These are phyloP conservation scores for Hemisphaericaspora subhashii DNA, from an alignment of 1,139 yeast genomes.

Conservation along the genomic window DNA sequence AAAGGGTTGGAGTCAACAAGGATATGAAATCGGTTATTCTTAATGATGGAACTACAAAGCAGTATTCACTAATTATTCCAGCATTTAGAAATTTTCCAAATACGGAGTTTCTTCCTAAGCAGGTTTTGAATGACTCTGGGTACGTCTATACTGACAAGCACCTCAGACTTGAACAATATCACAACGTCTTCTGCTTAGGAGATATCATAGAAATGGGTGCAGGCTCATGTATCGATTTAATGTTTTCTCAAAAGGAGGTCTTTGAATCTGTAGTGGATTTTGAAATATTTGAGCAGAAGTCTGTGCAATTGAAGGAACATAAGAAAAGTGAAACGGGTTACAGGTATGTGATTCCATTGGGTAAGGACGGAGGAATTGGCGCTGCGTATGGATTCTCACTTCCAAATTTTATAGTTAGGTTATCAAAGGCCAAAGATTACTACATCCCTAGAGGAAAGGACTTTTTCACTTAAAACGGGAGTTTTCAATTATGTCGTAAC, in stretches of 20 bases:
- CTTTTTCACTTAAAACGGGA: constrained; percentile 10
- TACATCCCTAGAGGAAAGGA: constrained; percentile 18
- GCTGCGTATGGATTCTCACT: constrained; percentile 25
- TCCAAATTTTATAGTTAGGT: constrained; percentile 31
- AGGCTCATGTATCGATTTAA: constrained; percentile 26
- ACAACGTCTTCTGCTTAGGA: constrained; percentile 33
- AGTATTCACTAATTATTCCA: constrained; percentile 31
- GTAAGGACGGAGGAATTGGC: constrained; percentile 40
- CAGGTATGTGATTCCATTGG: constrained; percentile 30
- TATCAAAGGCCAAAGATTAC: constrained; percentile 25
- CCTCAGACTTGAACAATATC: constrained; percentile 23
- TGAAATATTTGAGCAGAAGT: constrained; percentile 18
- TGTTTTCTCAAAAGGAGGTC: constrained; percentile 22
- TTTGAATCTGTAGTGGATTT: constrained; percentile 18
- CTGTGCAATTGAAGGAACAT: constrained; percentile 16
- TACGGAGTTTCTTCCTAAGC: constrained; percentile 22
- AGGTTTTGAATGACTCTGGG: constrained; percentile 20
- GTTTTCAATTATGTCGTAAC: too few species aligned
- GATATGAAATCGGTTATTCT: constrained; percentile 12
- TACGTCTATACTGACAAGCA: constrained; percentile 26
- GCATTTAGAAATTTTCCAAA: constrained; percentile 24
- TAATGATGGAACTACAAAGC: constrained; percentile 17
- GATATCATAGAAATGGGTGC: constrained; percentile 28
- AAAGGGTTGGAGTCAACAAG: constrained; percentile 9
- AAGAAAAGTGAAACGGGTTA: constrained; percentile 8